A percentile compares a stretch with the other conserved stretches of the same genome.
These are phyloP conservation scores for Asclepias syriaca DNA, from an alignment of 257 asterid genomes.

Conservation along the genomic window DNA sequence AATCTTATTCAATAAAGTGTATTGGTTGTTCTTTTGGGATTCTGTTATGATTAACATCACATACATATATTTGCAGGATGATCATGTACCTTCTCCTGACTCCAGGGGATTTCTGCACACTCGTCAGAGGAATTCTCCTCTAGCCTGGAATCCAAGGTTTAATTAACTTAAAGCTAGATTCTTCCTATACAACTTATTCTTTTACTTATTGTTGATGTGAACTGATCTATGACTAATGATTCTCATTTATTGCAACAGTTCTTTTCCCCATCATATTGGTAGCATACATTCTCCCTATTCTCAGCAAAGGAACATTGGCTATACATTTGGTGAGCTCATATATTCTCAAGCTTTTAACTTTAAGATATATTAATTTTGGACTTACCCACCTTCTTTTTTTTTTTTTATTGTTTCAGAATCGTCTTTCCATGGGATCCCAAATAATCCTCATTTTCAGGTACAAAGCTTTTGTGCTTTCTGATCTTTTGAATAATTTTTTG, in stretches of 20 bases:
- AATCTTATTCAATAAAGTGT: background rate
- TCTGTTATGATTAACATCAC: slow-evolving; percentile 1
- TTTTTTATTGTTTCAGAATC: slow-evolving; percentile 12
- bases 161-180: background rate
- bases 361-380: background rate
- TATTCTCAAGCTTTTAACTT: slow-evolving; percentile 7
- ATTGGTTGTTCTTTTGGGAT: slow-evolving; percentile 3
- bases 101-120: slow-evolving; percentile 31
- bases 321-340: slow-evolving; percentile 22
- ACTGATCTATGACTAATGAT: slow-evolving; percentile 3
- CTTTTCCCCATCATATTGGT: slow-evolving; percentile 16
- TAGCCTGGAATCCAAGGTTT: slow-evolving; percentile 42
- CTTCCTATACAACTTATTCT: background rate
- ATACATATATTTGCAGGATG: slow-evolving; percentile 34
- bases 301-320: slow-evolving; percentile 14
- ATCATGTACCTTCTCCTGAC: slow-evolving; percentile 30
- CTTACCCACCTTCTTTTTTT: background rate
- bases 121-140: slow-evolving; percentile 33
- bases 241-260: slow-evolving; percentile 12
- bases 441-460: slow-evolving; percentile 15
- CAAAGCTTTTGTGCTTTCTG: background rate
- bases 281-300: slow-evolving; percentile 13
- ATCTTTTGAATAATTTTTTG: background rate
- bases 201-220: background rate
- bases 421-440: background rate